Conservation (phyloP, 805 yeast genomes). For the Schwanniomyces occidentalis region DNA sequence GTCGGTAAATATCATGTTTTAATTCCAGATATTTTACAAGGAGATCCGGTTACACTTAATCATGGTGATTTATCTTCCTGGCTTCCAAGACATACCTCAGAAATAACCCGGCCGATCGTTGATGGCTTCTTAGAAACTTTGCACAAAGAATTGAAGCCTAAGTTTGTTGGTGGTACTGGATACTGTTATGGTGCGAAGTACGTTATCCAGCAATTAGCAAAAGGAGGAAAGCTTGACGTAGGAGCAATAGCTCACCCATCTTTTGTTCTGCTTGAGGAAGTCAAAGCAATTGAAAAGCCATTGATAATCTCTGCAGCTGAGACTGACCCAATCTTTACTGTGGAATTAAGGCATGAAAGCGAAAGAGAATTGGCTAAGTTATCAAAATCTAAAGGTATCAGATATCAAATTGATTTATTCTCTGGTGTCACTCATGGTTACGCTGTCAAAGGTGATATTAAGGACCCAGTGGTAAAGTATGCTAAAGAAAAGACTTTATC, state of each 20-base stretch:
- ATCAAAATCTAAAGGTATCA: constrained; percentile 35
- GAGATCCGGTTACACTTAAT: constrained; percentile 31
- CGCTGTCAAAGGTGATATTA: constrained; percentile 73
- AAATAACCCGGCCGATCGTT: constrained; percentile 49
- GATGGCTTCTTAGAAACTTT: constrained; percentile 47
- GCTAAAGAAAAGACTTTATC: constrained; percentile 65
- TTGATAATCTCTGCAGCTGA: constrained; percentile 75
- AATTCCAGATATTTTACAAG: constrained; percentile 73
- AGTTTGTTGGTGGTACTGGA: constrained; percentile 62
- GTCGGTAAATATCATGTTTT: constrained; percentile 60
- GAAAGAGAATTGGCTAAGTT: constrained; percentile 51
- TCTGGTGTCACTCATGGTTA: constrained; percentile 74
- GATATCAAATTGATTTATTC: constrained; percentile 61
- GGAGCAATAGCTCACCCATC: constrained; percentile 89
- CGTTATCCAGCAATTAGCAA: constrained; percentile 51
- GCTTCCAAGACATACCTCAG: constrained; percentile 53
- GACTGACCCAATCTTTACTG: constrained; percentile 60
- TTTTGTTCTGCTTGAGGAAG: constrained; percentile 62
- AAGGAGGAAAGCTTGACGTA: constrained; percentile 32
- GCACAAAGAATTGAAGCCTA: constrained; percentile 42
- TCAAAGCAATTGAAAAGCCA: constrained; percentile 57
- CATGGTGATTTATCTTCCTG: constrained; percentile 38
- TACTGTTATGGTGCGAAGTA: constrained; percentile 86
- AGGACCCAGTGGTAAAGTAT: constrained; percentile 49
- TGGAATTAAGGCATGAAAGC: constrained; percentile 61